Evolutionary conservation across 2,329 filamentous ascomycete genomes (phyloP).

Genomic region (Hyphodiscus sp.): DNA sequence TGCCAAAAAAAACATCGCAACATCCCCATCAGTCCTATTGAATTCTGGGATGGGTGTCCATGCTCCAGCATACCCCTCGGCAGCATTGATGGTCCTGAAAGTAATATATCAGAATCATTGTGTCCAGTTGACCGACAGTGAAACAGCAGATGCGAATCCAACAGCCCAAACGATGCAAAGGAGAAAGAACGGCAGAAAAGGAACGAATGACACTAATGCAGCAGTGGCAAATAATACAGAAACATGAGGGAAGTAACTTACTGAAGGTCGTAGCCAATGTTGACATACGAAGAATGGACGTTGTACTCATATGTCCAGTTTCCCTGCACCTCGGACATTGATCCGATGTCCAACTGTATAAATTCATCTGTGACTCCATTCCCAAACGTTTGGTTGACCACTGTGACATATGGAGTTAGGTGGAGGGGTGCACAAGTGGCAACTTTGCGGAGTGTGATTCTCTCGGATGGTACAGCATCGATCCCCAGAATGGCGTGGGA

Average conservation of each 20-base stretch:
- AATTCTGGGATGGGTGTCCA: constrained; percentile 28
- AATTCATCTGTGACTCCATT: neutral
- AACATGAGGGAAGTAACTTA: neutral
- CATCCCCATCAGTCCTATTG: constrained; percentile 26
- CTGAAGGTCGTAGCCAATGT: constrained; percentile 4
- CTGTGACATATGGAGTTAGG: neutral
- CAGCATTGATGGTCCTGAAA: constrained; percentile 1
- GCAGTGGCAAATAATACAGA: no score
- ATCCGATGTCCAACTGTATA: neutral
- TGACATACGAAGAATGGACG: neutral
- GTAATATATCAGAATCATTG: neutral
- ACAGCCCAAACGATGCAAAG: neutral
- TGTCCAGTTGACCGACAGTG: no score
- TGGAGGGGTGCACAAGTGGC: constrained; percentile 7
- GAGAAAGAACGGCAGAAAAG: neutral
- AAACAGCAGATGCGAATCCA: neutral
- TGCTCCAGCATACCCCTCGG: neutral
- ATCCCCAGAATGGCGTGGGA: constrained; percentile 9
- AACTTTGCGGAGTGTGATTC: constrained; percentile 4
- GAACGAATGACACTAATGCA: neutral
- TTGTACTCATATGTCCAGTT: constrained; percentile 3
- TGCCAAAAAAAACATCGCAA: constrained; percentile 29
- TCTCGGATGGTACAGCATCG: constrained; percentile 3
- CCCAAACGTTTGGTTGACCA: neutral
- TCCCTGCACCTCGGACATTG: neutral